Percentiles rank a stretch among this genome's conserved stretches.
Evolutionary conservation across 129 eudicot species (phyloP).

Genomic region (Chrysanthemum seticuspe): DNA sequence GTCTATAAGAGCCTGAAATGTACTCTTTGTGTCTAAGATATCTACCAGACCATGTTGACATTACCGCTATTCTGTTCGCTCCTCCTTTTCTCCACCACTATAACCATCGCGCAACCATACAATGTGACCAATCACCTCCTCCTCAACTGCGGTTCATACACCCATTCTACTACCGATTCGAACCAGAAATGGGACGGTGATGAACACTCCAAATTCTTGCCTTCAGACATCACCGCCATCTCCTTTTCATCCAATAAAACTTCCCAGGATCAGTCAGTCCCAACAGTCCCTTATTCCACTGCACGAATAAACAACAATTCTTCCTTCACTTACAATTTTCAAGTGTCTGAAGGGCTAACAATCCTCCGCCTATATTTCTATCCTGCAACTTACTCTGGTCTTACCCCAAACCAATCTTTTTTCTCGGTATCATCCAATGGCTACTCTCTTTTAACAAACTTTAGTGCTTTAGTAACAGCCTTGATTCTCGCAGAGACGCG

Average conservation of each 20-base stretch:
- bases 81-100: background rate
- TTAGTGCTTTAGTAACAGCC: conserved; percentile 36
- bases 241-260: background rate
- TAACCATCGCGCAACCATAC: conserved; percentile 23
- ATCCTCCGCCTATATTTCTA: conserved; percentile 66
- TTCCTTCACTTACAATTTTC: conserved; percentile 44
- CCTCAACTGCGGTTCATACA: conserved; percentile 34
- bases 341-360: conserved; percentile 39
- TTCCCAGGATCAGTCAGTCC: background rate
- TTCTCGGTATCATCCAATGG: conserved; percentile 35
- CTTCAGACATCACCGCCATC: background rate
- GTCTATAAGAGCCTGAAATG: too few relatives aligned
- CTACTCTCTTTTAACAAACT: conserved; percentile 44
- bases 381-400: conserved; percentile 31
- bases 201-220: conserved; percentile 11
- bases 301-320: conserved; percentile 39
- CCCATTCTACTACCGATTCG: background rate
- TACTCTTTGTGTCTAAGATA: too few relatives aligned
- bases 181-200: conserved; percentile 34
- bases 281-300: conserved; percentile 14
- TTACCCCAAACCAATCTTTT: background rate
- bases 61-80: conserved; percentile 18
- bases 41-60: too few relatives aligned
- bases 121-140: conserved; percentile 23
- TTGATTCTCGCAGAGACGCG: background rate